These are phyloP conservation scores for Pichia sp. DNA, from an alignment of 1,139 yeast species.

Conservation along the genomic window DNA sequence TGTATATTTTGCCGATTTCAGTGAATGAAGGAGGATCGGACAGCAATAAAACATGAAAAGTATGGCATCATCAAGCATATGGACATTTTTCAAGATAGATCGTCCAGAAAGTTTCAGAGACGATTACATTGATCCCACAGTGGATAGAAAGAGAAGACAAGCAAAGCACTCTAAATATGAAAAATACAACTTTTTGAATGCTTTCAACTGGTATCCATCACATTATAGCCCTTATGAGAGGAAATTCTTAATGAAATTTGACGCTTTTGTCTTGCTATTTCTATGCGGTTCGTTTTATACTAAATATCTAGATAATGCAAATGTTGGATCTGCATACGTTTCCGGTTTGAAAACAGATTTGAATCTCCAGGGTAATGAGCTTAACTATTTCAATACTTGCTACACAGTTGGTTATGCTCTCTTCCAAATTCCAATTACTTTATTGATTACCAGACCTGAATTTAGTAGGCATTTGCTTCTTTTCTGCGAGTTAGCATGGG, in stretches of 20 bases:
- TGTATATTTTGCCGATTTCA: too few relatives aligned
- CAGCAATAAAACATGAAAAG: too few relatives aligned
- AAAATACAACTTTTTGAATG: not conserved
- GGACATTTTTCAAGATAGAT: not conserved
- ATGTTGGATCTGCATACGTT: not conserved
- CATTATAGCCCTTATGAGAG: not conserved
- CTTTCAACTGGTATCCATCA: not conserved
- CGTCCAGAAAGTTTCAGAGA: not conserved
- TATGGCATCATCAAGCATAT: too few relatives aligned
- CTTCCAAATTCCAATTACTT: not conserved
- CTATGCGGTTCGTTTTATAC: not conserved
- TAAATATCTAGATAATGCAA: not conserved
- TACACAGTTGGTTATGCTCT: not conserved
- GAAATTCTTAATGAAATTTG: not conserved
- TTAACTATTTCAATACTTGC: not conserved
- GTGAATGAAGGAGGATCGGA: too few relatives aligned
- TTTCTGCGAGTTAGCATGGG: not conserved
- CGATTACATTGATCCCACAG: not conserved
- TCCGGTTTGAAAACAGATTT: not conserved
- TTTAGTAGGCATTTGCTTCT: not conserved
- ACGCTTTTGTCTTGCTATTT: not conserved
- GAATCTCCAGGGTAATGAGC: not conserved
- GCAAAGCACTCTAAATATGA: not conserved
- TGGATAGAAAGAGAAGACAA: not conserved
- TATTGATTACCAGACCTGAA: not conserved